Conservation (phyloP, 176 grass and related monocot genomes). For the Thalia dealbata region DNA sequence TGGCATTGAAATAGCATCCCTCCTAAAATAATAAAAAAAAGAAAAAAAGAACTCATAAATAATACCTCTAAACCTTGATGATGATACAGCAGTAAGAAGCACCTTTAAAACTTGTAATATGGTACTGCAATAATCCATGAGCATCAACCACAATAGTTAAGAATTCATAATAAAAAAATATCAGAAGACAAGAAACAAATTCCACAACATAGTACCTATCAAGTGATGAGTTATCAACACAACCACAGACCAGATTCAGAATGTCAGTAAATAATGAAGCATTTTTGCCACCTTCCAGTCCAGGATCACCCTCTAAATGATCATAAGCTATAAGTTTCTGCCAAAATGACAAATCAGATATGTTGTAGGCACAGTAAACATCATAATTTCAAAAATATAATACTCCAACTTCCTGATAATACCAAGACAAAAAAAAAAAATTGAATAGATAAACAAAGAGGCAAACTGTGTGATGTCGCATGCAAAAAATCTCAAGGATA, state of each 20-base stretch:
- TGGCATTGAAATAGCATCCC: background rate
- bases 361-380: background rate
- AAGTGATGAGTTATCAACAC: conserved; percentile 86
- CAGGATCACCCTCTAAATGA: conserved; percentile 99
- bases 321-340: conserved; percentile 99
- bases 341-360: conserved; percentile 34
- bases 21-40: conserved; percentile 4
- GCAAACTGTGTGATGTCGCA: background rate
- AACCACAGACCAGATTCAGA: conserved; percentile 75
- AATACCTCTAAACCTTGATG: conserved; percentile 96
- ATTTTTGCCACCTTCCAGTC: conserved; percentile 90
- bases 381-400: conserved; percentile 4
- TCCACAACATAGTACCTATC: conserved; percentile 55
- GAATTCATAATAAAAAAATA: conserved; percentile 15
- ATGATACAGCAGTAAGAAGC: conserved; percentile 96
- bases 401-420: conserved; percentile 15
- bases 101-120: conserved; percentile 97
- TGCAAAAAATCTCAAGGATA: background rate
- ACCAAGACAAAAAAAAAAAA: background rate
- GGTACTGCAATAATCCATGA: conserved; percentile 49
- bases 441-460: background rate
- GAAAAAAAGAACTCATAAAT: conserved; percentile 7
- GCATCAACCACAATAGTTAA: conserved; percentile 22
- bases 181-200: background rate
- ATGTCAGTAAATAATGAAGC: conserved; percentile 77